A percentile compares a stretch with the other conserved stretches of the same genome.
Evolutionary conservation across 2,329 filamentous ascomycete genomes (phyloP).

Genomic region (Fusarium bulbicola): DNA sequence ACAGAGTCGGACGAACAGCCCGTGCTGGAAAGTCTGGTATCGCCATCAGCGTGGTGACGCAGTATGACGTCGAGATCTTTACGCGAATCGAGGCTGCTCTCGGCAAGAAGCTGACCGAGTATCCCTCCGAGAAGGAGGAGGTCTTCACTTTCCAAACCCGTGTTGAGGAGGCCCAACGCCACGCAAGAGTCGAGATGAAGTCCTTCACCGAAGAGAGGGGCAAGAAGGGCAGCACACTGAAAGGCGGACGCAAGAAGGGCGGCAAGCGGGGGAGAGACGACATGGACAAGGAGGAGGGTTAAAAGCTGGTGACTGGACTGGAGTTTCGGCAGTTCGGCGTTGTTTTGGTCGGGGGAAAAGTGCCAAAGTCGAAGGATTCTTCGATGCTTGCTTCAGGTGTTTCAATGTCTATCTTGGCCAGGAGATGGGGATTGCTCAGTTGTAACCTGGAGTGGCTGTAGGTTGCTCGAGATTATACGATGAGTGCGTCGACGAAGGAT

Average conservation of each 20-base stretch:
- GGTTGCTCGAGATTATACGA: not conserved
- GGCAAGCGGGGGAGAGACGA: constrained; percentile 60
- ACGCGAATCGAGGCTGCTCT: constrained; percentile 84
- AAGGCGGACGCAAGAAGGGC: constrained; percentile 53
- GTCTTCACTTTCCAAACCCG: constrained; percentile 82
- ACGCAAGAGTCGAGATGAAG: constrained; percentile 85
- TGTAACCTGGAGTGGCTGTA: not conserved
- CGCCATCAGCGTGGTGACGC: constrained; percentile 83
- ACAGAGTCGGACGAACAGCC: constrained; percentile 87
- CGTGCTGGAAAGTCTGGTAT: constrained; percentile 86
- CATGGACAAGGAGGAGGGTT: constrained; percentile 82
- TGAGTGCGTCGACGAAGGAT: not conserved
- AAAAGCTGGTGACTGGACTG: constrained; percentile 27
- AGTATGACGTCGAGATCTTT: constrained; percentile 87
- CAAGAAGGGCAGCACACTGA: constrained; percentile 58
- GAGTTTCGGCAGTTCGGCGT: constrained; percentile 25
- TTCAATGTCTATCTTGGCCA: not conserved
- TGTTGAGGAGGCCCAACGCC: constrained; percentile 84
- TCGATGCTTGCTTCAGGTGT: constrained; percentile 1
- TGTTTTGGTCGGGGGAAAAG: constrained; percentile 18
- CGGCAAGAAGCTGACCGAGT: constrained; percentile 77
- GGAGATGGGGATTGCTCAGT: not conserved
- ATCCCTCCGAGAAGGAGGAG: constrained; percentile 78
- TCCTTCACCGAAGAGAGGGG: constrained; percentile 75
- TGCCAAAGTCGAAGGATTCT: constrained; percentile 14